Conservation (phyloP, 306 rosid genomes). For the Cajanus cajan region DNA sequence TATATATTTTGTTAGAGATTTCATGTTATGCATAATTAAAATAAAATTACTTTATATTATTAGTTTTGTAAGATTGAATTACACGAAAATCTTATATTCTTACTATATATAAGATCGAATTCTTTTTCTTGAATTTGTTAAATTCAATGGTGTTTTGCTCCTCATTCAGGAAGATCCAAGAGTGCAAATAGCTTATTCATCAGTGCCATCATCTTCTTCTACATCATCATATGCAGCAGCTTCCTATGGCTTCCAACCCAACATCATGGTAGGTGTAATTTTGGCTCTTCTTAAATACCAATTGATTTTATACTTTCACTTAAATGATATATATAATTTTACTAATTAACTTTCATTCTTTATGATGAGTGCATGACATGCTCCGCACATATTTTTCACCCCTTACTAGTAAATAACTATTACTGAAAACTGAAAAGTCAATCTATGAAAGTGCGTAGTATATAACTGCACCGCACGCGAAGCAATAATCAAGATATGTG, state of each 20-base stretch:
- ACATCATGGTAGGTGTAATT: slow-evolving; percentile 50
- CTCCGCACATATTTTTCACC: slow-evolving; percentile 13
- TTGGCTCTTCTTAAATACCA: neutral
- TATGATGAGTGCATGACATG: neutral
- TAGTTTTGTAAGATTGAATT: no score
- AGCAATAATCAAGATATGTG: neutral
- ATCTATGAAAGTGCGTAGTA: neutral
- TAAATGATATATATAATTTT: neutral
- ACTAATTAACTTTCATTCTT: neutral
- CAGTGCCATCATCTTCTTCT: slow-evolving; percentile 60
- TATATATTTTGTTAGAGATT: no score
- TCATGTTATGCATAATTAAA: no score
- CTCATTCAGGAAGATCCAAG: slow-evolving; percentile 63
- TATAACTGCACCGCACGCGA: neutral
- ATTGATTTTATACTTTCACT: neutral
- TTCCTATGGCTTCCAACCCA: slow-evolving; percentile 62
- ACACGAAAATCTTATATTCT: no score
- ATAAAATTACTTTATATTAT: no score
- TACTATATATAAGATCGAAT: neutral
- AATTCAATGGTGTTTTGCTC: neutral
- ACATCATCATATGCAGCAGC: slow-evolving; percentile 55
- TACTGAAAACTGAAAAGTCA: neutral
- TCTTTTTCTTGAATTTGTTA: neutral
- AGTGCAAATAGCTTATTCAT: slow-evolving; percentile 56
- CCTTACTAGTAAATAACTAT: neutral